These are phyloP conservation scores for Phaeosphaeriaceae sp. DNA, from an alignment of 2,329 filamentous ascomycete species.

Conservation along the genomic window DNA sequence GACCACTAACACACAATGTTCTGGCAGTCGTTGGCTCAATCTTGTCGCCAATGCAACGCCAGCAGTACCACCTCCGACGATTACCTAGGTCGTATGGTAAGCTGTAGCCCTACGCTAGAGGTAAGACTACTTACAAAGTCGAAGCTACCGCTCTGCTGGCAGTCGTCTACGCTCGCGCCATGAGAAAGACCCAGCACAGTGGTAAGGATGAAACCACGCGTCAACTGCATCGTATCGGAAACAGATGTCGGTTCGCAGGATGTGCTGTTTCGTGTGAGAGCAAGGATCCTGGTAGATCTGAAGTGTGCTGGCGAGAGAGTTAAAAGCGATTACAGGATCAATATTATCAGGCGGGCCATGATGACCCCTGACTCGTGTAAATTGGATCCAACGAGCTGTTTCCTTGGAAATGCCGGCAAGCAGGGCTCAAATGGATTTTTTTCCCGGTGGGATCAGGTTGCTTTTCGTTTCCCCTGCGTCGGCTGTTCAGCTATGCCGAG, in stretches of 20 bases:
- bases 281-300: neutral
- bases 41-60: slow-evolving; percentile 25
- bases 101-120: neutral
- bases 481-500: too few relatives aligned
- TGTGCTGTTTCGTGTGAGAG: neutral
- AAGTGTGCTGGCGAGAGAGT: neutral
- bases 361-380: neutral
- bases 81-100: slow-evolving; percentile 7
- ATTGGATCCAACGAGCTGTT: neutral
- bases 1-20: slow-evolving; percentile 22
- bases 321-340: neutral
- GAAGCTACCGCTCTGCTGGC: neutral
- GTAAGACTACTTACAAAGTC: slow-evolving; percentile 5
- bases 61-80: slow-evolving; percentile 28
- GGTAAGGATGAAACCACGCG: neutral
- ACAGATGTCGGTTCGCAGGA: neutral
- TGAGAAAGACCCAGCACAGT: slow-evolving; percentile 1
- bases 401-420: neutral
- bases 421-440: neutral
- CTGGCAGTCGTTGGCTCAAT: slow-evolving; percentile 35
- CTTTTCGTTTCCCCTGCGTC: too few relatives aligned
- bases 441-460: neutral
- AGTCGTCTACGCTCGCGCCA: neutral
- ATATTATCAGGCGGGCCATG: neutral
- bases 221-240: slow-evolving; percentile 1